A percentile compares a stretch with the other conserved stretches of the same genome.
Evolutionary conservation across 208 protist genomes (phyloP).

Genomic region (Wallacemonas collosoma): DNA sequence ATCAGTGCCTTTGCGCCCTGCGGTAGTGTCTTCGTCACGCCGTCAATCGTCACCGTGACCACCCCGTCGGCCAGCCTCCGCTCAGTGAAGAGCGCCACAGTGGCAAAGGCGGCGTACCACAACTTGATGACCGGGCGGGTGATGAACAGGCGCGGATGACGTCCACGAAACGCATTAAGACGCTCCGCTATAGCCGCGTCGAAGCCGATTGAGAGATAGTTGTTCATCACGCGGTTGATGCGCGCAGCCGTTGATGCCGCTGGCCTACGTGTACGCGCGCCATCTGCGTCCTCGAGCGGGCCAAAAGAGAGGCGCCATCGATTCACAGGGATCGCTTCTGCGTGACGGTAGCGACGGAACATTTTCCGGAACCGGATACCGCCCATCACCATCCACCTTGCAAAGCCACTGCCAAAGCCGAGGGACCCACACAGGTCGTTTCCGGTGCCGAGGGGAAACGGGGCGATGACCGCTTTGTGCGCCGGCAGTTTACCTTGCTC

Average conservation of each 20-base stretch:
- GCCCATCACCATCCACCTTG: constrained; percentile 44
- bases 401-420: constrained; percentile 63
- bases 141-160: constrained; percentile 38
- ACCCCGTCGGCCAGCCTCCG: constrained; percentile 8
- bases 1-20: constrained; percentile 50
- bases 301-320: constrained; percentile 38
- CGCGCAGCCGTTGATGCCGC: neutral
- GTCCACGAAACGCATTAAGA: constrained; percentile 39
- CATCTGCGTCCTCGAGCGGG: neutral
- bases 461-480: constrained; percentile 33
- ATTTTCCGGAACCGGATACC: constrained; percentile 32
- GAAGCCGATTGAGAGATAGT: constrained; percentile 77
- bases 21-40: constrained; percentile 28
- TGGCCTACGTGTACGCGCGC: neutral
- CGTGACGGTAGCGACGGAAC: constrained; percentile 24
- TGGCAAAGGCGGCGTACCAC: constrained; percentile 64
- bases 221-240: constrained; percentile 40
- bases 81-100: constrained; percentile 36
- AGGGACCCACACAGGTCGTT: constrained; percentile 69
- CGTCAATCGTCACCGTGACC: constrained; percentile 36
- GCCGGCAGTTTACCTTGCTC: constrained; percentile 2
- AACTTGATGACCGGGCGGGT: constrained; percentile 55
- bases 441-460: constrained; percentile 72
- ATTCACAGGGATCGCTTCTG: constrained; percentile 36
- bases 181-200: constrained; percentile 49